Percentiles rank a stretch among this genome's conserved stretches.
phyloP scores from a whole-genome alignment of 805 yeast species.

The Kuraishia borneana region DNA sequence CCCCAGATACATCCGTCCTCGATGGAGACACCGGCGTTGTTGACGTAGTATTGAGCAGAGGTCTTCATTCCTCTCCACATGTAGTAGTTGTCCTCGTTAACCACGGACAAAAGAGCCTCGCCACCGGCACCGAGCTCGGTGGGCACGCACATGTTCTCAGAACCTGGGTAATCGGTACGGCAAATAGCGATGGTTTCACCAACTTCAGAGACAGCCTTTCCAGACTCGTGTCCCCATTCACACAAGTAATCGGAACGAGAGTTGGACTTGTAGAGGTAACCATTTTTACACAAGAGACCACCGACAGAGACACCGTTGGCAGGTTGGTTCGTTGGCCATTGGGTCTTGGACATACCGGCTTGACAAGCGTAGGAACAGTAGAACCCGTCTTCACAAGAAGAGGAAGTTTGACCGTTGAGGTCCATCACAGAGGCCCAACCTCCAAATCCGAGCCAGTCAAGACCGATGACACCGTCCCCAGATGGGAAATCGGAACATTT shows the following conservation, averaged over 20 bases:
- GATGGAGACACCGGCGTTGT: constrained; percentile 86
- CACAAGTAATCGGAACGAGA: constrained; percentile 58
- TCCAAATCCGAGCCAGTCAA: constrained; percentile 42
- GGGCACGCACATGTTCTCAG: constrained; percentile 97
- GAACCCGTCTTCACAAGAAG: constrained; percentile 74
- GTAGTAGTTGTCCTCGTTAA: constrained; percentile 69
- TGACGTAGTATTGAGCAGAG: constrained; percentile 94
- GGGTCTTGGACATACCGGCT: constrained; percentile 98
- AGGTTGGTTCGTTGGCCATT: constrained; percentile 91
- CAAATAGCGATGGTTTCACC: constrained; percentile 72
- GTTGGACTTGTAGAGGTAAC: constrained; percentile 78
- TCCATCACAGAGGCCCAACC: constrained; percentile 38
- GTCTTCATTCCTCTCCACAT: constrained; percentile 73
- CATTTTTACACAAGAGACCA: constrained; percentile 79
- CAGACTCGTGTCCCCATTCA: constrained; percentile 73
- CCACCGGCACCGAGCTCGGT: constrained; percentile 68
- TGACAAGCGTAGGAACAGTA: constrained; percentile 98
- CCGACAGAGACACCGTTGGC: constrained; percentile 85
- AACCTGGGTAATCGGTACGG: constrained; percentile 99
- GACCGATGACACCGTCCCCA: constrained; percentile 60
- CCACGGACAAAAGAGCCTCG: constrained; percentile 62
- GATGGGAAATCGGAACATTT: constrained; percentile 61
- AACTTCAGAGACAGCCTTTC: constrained; percentile 56
- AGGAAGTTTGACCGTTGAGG: constrained; percentile 46
- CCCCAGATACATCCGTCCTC: constrained; percentile 97